Base-by-base conservation (phyloP, 345 rosid genomes). In the Salix caprea region DNA sequence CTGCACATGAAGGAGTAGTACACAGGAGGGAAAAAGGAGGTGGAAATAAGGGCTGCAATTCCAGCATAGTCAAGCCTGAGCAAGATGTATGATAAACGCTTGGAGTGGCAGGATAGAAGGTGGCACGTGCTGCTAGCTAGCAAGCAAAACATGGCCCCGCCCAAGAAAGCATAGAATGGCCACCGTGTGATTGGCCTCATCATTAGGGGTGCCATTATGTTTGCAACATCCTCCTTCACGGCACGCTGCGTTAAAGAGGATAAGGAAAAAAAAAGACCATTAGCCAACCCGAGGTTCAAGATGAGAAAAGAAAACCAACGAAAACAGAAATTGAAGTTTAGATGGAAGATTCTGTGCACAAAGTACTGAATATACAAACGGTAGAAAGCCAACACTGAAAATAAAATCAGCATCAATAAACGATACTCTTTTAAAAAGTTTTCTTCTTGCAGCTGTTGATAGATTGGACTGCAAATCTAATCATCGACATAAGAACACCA, bases 121-220 rank as follows among this genome's bases (percentile, higher is more conserved):
- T 95, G 97, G 79, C 96, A 95, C 0, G 87, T 82, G 77, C 99
- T 95, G 87, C 97, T 93, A 7, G 94, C 90, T 36, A 95, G 88
- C 79, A 95, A 80, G 86, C 99, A 93, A 87, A 95, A 95, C 97
- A 95, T 93, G 5, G 97, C 99, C 0, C 99, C 99, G 0, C 97
- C 96, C 82, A 93, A 5, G 87, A 95, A 95, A 50, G 90, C 91
- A 16, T 89, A 95, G 78, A 95, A 93, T 5, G 99, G 99, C 97
- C 99, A 95, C 15, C 97, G 79, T 0, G 99, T 90, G 23, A 91
- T 93, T 13, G 97, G 99, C 74, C 92, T 80, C 73, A 88, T 60
- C 86, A 88, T 79, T 26, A 90, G 77, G 16, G 99, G 94, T 61
- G 97, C 97, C 78, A 93, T 82, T 67, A 89, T 73, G 88, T 93